Conservation (phyloP, 306 rosid species). For the Erythrophleum fordii region DNA sequence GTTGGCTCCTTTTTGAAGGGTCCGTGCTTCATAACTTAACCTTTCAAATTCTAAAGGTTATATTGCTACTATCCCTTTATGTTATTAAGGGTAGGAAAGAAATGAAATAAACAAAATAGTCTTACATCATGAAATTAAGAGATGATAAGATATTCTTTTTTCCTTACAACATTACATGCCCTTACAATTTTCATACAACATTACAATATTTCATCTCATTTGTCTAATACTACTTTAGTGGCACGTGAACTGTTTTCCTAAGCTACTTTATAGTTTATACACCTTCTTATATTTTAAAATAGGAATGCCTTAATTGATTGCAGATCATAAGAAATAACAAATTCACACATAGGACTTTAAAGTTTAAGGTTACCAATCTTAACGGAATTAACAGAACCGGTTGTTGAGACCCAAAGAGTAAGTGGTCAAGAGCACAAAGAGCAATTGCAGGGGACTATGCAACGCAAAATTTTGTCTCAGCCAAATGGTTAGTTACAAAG, state of each 20-base stretch:
- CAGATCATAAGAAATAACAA: neutral
- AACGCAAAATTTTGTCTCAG: conserved; percentile 12
- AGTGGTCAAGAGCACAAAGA: conserved; percentile 5
- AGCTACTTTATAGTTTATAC: conserved; percentile 25
- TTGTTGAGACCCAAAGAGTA: neutral
- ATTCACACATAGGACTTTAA: too few relatives aligned
- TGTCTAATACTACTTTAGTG: conserved; percentile 6
- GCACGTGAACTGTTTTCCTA: conserved; percentile 4
- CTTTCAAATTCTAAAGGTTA: conserved; percentile 13
- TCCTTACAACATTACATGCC: conserved; percentile 8
- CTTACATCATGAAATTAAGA: neutral
- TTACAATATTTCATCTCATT: neutral
- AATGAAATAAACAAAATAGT: conserved; percentile 19
- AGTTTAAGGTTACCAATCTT: neutral
- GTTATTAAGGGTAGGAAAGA: conserved; percentile 1
- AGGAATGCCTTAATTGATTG: conserved; percentile 2
- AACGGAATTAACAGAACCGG: neutral
- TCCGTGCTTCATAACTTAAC: neutral
- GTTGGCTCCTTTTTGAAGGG: neutral
- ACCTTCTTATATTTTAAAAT: conserved; percentile 14
- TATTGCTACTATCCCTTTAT: neutral
- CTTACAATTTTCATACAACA: neutral
- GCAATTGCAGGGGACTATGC: conserved; percentile 27
- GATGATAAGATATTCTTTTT: conserved; percentile 9
- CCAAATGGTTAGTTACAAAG: neutral